Evolutionary conservation across 2,329 filamentous ascomycete species (phyloP).

Genomic region (Aspergillus quadricinctus): DNA sequence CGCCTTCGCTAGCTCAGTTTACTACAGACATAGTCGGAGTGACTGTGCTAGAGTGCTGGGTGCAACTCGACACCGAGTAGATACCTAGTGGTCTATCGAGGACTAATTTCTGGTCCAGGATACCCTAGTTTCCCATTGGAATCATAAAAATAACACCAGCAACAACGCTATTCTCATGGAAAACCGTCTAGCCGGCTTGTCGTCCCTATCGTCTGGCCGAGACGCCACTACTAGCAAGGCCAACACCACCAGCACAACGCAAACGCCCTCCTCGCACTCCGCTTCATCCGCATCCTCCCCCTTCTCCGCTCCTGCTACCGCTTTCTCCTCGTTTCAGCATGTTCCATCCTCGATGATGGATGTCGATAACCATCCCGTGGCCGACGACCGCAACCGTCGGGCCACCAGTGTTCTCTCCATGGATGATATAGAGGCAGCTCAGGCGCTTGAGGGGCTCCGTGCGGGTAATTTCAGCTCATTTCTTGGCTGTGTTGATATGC

Average conservation of each 20-base stretch:
- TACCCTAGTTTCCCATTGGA: neutral
- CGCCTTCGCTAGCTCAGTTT: neutral
- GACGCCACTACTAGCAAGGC: slow-evolving; percentile 9
- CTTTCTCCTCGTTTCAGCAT: slow-evolving; percentile 20
- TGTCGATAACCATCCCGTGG: slow-evolving; percentile 29
- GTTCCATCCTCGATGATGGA: slow-evolving; percentile 35
- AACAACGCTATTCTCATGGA: slow-evolving; percentile 11
- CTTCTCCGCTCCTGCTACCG: slow-evolving; percentile 8
- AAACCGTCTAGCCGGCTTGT: slow-evolving; percentile 13
- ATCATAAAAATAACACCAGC: neutral
- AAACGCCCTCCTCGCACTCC: slow-evolving; percentile 7
- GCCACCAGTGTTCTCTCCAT: slow-evolving; percentile 45
- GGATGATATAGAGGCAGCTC: slow-evolving; percentile 58
- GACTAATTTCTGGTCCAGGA: neutral
- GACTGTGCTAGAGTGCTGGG: neutral
- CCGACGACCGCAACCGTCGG: slow-evolving; percentile 40
- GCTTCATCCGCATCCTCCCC: slow-evolving; percentile 9
- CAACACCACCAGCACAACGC: slow-evolving; percentile 1
- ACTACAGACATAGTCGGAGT: neutral
- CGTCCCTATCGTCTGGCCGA: slow-evolving; percentile 14
- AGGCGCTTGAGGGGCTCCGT: slow-evolving; percentile 69
- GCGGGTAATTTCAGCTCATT: slow-evolving; percentile 54
- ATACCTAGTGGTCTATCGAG: neutral
- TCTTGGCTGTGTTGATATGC: neutral
- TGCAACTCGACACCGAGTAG: neutral